Percentiles rank a stretch among this genome's conserved stretches.
Evolutionary conservation across 1,284 basidiomycete genomes (phyloP).

Genomic region (Hemileia vastatrix): DNA sequence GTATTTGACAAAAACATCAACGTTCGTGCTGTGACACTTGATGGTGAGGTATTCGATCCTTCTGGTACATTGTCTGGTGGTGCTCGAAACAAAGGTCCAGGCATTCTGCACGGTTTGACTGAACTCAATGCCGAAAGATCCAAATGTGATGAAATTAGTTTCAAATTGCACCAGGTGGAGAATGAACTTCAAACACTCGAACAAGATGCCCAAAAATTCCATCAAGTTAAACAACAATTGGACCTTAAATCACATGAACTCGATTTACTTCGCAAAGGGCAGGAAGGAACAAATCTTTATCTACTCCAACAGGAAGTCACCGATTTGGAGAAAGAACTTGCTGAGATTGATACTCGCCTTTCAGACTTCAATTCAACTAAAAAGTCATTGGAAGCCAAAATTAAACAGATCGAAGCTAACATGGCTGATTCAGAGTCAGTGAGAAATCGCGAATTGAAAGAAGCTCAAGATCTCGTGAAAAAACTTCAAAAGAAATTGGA

Average conservation of each 20-base stretch:
- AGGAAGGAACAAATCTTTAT: conserved; percentile 66
- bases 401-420: too few species aligned
- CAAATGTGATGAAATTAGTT: too few species aligned
- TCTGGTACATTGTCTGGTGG: conserved; percentile 88
- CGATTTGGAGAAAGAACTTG: conserved; percentile 59
- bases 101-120: conserved; percentile 73
- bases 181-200: conserved; percentile 53
- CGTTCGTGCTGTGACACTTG: conserved; percentile 77
- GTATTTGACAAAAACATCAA: conserved; percentile 68
- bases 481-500: too few species aligned
- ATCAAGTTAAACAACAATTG: conserved; percentile 57
- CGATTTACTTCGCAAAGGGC: conserved; percentile 53
- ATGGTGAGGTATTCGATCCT: conserved; percentile 93
- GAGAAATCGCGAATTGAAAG: too few species aligned
- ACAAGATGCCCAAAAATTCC: conserved; percentile 60
- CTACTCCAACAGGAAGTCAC: conserved; percentile 62
- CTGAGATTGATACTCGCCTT: too few species aligned
- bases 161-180: conserved; percentile 56
- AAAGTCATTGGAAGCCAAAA: too few species aligned
- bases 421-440: too few species aligned
- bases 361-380: too few species aligned
- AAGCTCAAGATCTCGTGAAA: too few species aligned
- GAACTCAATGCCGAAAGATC: conserved; percentile 57
- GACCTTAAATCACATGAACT: conserved; percentile 85
- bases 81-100: conserved; percentile 63